Conservation (phyloP, 1,284 basidiomycete species). For the Inonotus hispidus region DNA sequence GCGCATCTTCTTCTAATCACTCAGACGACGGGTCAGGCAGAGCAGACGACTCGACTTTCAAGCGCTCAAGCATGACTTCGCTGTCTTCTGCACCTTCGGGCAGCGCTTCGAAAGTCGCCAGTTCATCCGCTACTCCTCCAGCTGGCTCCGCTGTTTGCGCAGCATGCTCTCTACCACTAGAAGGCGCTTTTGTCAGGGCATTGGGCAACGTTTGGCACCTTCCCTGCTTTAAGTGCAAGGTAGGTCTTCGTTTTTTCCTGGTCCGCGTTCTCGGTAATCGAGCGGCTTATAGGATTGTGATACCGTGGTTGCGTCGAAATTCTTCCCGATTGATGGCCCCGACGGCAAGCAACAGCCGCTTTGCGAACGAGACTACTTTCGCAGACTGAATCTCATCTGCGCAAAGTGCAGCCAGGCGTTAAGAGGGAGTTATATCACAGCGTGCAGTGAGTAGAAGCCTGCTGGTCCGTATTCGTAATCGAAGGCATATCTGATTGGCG, state of each 20-base stretch:
- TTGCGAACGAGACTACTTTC: slow-evolving; percentile 99
- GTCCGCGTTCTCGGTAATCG: slow-evolving; percentile 16
- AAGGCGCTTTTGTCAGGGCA: slow-evolving; percentile 95
- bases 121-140: slow-evolving; percentile 7
- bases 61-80: slow-evolving; percentile 14
- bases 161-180: slow-evolving; percentile 73
- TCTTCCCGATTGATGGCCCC: slow-evolving; percentile 92
- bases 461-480: slow-evolving; percentile 17
- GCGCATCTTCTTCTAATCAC: slow-evolving; percentile 18
- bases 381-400: slow-evolving; percentile 93
- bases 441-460: slow-evolving; percentile 74
- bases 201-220: slow-evolving; percentile 93
- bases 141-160: slow-evolving; percentile 43
- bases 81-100: slow-evolving; percentile 14
- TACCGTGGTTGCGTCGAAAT: slow-evolving; percentile 95
- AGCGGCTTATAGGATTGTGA: slow-evolving; percentile 76
- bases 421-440: slow-evolving; percentile 97
- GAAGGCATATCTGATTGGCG: slow-evolving; percentile 17
- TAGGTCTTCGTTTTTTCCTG: slow-evolving; percentile 35
- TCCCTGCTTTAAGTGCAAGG: slow-evolving; percentile 96
- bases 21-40: slow-evolving; percentile 13
- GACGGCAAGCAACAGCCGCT: slow-evolving; percentile 85
- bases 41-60: slow-evolving; percentile 14
- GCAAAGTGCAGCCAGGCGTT: slow-evolving; percentile 93
- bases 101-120: slow-evolving; percentile 6